Conservation (phyloP, 257 asterid species). For the Solanum verrucosum region DNA sequence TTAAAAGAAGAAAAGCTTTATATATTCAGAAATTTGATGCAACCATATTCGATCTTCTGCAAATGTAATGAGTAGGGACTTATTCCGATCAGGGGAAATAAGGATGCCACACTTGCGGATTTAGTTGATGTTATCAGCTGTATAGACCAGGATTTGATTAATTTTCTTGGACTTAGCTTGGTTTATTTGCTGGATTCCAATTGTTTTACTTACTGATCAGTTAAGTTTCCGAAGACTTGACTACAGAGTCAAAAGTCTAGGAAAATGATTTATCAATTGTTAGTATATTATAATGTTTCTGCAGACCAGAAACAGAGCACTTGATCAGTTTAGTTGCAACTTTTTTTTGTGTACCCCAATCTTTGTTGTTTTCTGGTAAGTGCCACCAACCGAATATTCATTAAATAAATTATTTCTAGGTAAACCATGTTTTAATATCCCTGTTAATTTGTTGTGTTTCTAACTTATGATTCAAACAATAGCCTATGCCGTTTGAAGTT, state of each 20-base stretch:
- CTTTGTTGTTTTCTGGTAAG: background rate
- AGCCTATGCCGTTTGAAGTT: background rate
- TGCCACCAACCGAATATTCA: background rate
- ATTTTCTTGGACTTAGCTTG: background rate
- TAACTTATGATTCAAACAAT: background rate
- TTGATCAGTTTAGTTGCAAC: background rate
- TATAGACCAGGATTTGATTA: background rate
- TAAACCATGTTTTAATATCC: background rate
- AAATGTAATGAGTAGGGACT: no score
- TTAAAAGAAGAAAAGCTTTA: background rate
- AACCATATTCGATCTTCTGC: no score
- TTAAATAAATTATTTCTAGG: background rate
- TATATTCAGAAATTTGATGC: background rate
- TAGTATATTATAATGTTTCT: background rate
- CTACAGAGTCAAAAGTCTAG: background rate
- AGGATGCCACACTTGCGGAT: background rate
- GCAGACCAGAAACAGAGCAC: background rate
- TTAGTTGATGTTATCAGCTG: background rate
- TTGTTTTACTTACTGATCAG: background rate
- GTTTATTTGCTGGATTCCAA: background rate
- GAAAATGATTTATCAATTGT: background rate
- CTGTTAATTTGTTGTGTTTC: background rate
- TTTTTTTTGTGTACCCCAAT: background rate
- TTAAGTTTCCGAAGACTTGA: background rate
- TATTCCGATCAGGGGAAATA: background rate